phyloP scores from a whole-genome alignment of 352 stramenopile genomes.

The Globisporangium cylindrosporum region DNA sequence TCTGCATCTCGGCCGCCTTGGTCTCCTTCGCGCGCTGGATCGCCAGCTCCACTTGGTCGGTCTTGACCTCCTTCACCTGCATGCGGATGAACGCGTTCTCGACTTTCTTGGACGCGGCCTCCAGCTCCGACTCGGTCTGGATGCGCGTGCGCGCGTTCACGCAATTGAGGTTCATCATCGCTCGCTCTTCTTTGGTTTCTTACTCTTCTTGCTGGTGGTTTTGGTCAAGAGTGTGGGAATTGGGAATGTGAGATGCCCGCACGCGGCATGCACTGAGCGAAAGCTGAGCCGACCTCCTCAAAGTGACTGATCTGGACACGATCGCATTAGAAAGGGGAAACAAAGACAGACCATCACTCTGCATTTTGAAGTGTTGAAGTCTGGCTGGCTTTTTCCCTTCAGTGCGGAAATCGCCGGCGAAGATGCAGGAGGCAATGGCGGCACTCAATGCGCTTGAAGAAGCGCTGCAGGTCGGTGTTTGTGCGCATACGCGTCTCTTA shows the following conservation, averaged over 20 bases:
- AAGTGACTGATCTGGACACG: conserved; percentile 11
- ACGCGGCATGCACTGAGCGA: not conserved
- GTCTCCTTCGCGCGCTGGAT: conserved; percentile 35
- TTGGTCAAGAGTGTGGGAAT: not conserved
- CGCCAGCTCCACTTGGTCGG: conserved; percentile 30
- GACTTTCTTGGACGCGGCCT: conserved; percentile 62
- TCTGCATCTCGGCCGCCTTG: conserved; percentile 43
- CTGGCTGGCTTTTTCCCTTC: not conserved
- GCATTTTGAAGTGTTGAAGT: conserved; percentile 9
- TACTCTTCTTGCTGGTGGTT: not conserved
- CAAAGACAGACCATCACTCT: conserved; percentile 26
- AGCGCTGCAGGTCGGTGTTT: conserved; percentile 25
- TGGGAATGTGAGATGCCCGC: not conserved
- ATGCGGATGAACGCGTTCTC: conserved; percentile 55
- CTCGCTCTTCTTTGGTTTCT: not conserved
- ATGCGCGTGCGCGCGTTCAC: conserved; percentile 48
- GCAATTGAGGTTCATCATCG: conserved; percentile 66
- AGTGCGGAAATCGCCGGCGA: not conserved
- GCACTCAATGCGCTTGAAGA: conserved; percentile 30
- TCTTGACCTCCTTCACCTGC: conserved; percentile 53
- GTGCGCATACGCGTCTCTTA: not conserved
- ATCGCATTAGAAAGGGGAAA: conserved; percentile 18
- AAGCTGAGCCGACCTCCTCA: conserved; percentile 8
- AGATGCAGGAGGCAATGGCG: conserved; percentile 26
- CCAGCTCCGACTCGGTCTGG: conserved; percentile 61